Percentiles rank a stretch among this genome's conserved stretches.
Conservation (phyloP, 2,329 filamentous ascomycete genomes). For the Penicillium glabrum region DNA sequence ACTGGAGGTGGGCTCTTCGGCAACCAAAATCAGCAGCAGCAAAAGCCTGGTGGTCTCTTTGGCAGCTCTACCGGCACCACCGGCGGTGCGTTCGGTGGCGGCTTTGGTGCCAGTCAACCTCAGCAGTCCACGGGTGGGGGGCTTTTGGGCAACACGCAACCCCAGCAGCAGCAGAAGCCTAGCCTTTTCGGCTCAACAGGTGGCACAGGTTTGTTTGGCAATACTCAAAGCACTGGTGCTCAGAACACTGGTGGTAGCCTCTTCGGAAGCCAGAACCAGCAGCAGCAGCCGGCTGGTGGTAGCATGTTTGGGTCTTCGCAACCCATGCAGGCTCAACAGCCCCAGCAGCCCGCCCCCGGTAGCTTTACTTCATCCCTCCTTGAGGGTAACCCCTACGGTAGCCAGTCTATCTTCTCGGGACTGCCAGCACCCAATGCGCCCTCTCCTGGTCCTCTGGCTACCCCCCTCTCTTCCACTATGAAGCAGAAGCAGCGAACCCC, state of each 20-base stretch:
- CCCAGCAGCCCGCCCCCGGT: constrained; percentile 42
- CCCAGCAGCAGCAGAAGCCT: constrained; percentile 58
- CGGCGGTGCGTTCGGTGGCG: constrained; percentile 31
- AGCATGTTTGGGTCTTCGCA: constrained; percentile 57
- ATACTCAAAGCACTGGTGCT: constrained; percentile 27
- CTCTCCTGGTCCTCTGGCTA: constrained; percentile 85
- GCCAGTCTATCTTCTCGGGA: constrained; percentile 78
- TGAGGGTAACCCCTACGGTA: constrained; percentile 87
- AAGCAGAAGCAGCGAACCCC: constrained; percentile 78
- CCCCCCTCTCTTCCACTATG: constrained; percentile 74
- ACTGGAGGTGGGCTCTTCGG: constrained; percentile 49
- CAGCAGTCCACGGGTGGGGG: constrained; percentile 40
- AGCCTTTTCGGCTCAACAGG: constrained; percentile 51
- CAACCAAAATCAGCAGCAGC: constrained; percentile 23
- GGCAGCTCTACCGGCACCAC: constrained; percentile 23
- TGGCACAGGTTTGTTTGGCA: constrained; percentile 47
- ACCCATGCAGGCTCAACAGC: constrained; percentile 45
- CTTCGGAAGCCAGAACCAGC: constrained; percentile 51
- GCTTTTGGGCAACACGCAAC: constrained; percentile 46
- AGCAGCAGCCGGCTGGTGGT: constrained; percentile 36
- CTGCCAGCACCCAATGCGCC: constrained; percentile 63
- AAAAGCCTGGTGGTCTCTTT: constrained; percentile 23
- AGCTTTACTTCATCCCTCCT: constrained; percentile 74
- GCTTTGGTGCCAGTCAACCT: constrained; percentile 46
- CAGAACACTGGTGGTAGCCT: constrained; percentile 52